Evolutionary conservation across 768 basidiomycete genomes (phyloP).

Genomic region (Hydnum rufescens): DNA sequence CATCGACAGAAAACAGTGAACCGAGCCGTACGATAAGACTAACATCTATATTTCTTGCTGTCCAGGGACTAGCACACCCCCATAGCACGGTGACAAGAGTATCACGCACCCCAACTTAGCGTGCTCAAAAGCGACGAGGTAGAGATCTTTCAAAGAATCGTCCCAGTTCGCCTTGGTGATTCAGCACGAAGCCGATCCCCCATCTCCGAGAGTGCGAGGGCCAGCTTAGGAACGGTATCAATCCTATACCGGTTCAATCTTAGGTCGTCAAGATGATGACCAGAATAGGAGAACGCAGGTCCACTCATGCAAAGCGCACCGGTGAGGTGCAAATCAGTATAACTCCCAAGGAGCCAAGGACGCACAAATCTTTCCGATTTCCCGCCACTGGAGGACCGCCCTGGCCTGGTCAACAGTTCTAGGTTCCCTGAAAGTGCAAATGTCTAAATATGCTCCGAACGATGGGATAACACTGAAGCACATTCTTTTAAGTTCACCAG

Average conservation of each 20-base stretch:
- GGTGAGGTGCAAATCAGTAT: no score
- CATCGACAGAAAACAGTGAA: constrained; percentile 2
- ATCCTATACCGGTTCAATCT: constrained; percentile 22
- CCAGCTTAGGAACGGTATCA: constrained; percentile 30
- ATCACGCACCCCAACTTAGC: constrained; percentile 58
- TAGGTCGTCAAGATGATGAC: neutral
- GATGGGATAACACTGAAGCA: no score
- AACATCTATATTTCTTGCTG: constrained; percentile 53
- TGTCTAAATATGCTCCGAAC: no score
- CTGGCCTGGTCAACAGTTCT: no score
- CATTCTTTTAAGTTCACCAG: no score
- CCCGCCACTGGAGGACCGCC: no score
- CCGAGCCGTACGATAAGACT: constrained; percentile 7
- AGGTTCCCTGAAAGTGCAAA: no score
- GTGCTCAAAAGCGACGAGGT: constrained; percentile 48
- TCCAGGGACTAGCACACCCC: neutral
- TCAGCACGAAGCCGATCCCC: constrained; percentile 20
- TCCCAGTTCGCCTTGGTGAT: constrained; percentile 24
- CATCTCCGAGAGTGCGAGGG: constrained; percentile 36
- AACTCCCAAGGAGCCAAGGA: no score
- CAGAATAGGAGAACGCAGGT: no score
- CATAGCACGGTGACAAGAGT: constrained; percentile 11
- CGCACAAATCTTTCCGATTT: no score
- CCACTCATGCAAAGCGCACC: no score
- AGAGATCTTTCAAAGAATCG: constrained; percentile 41